These are phyloP conservation scores for Naganishia onofrii DNA, from an alignment of 768 basidiomycete species.

Conservation along the genomic window DNA sequence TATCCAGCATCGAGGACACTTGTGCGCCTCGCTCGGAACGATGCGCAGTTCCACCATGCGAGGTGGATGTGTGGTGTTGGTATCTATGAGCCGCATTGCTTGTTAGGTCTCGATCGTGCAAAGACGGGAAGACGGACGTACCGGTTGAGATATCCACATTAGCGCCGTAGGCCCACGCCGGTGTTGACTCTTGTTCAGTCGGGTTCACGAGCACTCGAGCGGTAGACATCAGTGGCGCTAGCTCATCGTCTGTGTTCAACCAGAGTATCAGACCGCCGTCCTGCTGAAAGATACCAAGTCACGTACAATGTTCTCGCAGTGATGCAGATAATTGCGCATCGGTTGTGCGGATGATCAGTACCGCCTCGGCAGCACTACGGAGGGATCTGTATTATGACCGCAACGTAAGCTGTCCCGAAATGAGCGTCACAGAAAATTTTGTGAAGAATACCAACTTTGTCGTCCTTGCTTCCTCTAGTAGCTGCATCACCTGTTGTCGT, in stretches of 20 bases:
- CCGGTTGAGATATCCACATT: slow-evolving; percentile 44
- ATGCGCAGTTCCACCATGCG: slow-evolving; percentile 31
- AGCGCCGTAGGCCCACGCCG: slow-evolving; percentile 38
- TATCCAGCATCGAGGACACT: slow-evolving; percentile 92
- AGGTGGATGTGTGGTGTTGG: neutral
- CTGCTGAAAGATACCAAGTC: neutral
- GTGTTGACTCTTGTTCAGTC: neutral
- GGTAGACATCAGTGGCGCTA: slow-evolving; percentile 12
- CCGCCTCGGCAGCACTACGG: neutral
- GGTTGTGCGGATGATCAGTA: slow-evolving; percentile 10
- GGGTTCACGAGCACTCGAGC: slow-evolving; percentile 37
- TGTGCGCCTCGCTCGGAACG: slow-evolving; percentile 60
- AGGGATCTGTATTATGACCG: slow-evolving; percentile 11
- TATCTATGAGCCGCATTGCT: neutral
- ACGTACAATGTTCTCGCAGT: slow-evolving; percentile 23
- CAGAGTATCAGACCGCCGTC: neutral
- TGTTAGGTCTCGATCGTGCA: neutral
- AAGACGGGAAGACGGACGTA: slow-evolving; percentile 53
- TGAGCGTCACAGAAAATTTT: no score
- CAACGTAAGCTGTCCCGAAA: neutral
- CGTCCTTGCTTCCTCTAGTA: slow-evolving; percentile 73
- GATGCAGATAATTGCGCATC: neutral
- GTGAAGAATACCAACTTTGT: slow-evolving; percentile 61
- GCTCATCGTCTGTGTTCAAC: neutral
- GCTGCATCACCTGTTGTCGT: slow-evolving; percentile 62